Evolutionary conservation across 768 basidiomycete species (phyloP).

Genomic region (Mrakia gelida): DNA sequence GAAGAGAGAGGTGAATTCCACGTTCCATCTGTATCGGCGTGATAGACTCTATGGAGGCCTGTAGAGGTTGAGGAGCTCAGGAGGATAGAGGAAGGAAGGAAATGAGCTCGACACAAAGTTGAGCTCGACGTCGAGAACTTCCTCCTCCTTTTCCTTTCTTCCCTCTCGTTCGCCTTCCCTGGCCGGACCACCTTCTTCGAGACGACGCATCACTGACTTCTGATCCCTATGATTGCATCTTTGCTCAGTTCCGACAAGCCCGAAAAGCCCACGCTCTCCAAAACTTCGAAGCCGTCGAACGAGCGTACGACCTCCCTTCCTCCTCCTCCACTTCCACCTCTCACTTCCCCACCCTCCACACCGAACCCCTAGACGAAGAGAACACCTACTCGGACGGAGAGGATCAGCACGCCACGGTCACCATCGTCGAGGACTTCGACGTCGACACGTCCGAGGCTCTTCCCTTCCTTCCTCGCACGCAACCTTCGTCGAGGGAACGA

Average conservation of each 20-base stretch:
- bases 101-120: constrained; percentile 13
- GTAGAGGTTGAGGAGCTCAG: too few species aligned
- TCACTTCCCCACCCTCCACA: neutral
- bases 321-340: neutral
- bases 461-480: neutral
- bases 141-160: neutral
- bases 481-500: neutral
- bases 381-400: constrained; percentile 28
- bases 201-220: too few species aligned
- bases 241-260: constrained; percentile 23
- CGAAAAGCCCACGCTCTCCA: constrained; percentile 25
- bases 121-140: constrained; percentile 3
- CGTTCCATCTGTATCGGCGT: neutral
- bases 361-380: constrained; percentile 29
- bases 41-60: too few species aligned
- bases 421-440: constrained; percentile 31
- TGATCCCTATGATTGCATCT: too few species aligned
- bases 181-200: too few species aligned
- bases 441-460: constrained; percentile 18
- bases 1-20: constrained; percentile 26
- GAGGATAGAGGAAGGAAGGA: neutral
- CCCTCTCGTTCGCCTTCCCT: neutral
- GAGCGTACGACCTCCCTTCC: constrained; percentile 24
- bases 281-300: constrained; percentile 30
- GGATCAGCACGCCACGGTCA: constrained; percentile 30